Evolutionary conservation across 495 filamentous ascomycete genomes (phyloP), one percentile per base, ranked within the genome.

Genomic region (Cudoniella acicularis): DNA sequence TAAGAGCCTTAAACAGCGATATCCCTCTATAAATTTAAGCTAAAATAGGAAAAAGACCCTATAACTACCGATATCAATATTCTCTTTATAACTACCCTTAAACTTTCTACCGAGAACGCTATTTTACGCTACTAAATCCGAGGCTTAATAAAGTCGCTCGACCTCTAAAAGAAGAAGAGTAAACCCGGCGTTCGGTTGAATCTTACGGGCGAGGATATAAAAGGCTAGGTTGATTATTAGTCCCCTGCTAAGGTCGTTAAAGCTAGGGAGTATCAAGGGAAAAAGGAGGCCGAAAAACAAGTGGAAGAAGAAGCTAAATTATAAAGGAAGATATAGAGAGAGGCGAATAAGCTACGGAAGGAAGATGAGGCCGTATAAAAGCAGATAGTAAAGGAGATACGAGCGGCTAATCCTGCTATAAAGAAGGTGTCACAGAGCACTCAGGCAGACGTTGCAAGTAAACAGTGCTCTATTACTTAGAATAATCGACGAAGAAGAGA

Each of bases 111-210:
- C 3, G 3, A 48, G 25, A 6, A 21, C n/a, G 8, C 36, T 11
- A 22, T 56, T 47, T 18, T 47, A 47, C 3, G 48, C 9, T 18
- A 47, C 21, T 17, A 10, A n/a, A 56, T 22, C 16, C 3, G 24
- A 26, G 53, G 51, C 13, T 27, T 54, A 10, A 6, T 8, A 3
- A 20, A 41, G 8, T 8, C 51, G 3, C 17, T 54, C 41, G 11
- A 40, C 3, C 24, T 56, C 9, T 4, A 56, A 25, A 47, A 56
- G 21, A 56, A 56, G 43, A 56, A 56, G 43, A 16, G 53, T 3
- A 24, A 25, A 13, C 18, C 16, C 16, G 42, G 42, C 6, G 48
- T 23, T 9, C 41, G 41, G 18, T 41, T 56, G 8, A 56, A 56
- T 48, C 21, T 56, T 3, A n/a, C 6, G 3, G 53, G 53, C 2